Percentiles rank a stretch among this genome's conserved stretches.
These are phyloP conservation scores for Aureobasidium musti DNA, from an alignment of 2,329 filamentous ascomycete species.

Conservation along the genomic window DNA sequence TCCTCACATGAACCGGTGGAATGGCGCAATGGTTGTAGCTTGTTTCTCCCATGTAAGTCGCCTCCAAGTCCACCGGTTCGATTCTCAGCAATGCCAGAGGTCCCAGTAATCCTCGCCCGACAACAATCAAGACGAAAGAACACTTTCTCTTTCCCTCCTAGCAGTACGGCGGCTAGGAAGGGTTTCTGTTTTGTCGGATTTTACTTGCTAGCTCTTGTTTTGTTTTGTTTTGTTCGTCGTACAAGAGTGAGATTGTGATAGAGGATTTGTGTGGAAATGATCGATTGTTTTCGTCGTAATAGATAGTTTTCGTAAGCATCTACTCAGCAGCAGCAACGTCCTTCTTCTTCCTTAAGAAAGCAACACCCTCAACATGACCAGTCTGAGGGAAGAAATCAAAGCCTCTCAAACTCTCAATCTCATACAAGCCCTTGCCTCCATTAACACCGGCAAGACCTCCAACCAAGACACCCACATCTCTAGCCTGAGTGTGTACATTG, in stretches of 20 bases:
- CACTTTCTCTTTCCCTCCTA: not conserved
- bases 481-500: conserved; percentile 95
- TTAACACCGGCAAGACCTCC: conserved; percentile 59
- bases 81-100: not conserved
- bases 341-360: conserved; percentile 54
- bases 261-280: too few relatives aligned
- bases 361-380: conserved; percentile 66
- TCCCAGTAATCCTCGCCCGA: conserved; percentile 6
- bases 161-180: not conserved
- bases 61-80: not conserved
- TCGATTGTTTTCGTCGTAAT: not conserved
- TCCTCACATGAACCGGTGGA: not conserved
- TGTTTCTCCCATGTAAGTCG: not conserved
- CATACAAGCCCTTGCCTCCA: conserved; percentile 58
- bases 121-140: not conserved
- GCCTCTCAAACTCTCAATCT: conserved; percentile 85
- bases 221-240: not conserved
- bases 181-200: not conserved
- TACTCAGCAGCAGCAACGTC: conserved; percentile 2
- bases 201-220: too few relatives aligned
- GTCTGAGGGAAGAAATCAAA: conserved; percentile 98
- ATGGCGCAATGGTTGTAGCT: not conserved
- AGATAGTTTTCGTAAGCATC: not conserved
- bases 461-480: conserved; percentile 87
- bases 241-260: not conserved